These are phyloP conservation scores for Suhomyces prunicola DNA, from an alignment of 805 yeast species.

Conservation along the genomic window DNA sequence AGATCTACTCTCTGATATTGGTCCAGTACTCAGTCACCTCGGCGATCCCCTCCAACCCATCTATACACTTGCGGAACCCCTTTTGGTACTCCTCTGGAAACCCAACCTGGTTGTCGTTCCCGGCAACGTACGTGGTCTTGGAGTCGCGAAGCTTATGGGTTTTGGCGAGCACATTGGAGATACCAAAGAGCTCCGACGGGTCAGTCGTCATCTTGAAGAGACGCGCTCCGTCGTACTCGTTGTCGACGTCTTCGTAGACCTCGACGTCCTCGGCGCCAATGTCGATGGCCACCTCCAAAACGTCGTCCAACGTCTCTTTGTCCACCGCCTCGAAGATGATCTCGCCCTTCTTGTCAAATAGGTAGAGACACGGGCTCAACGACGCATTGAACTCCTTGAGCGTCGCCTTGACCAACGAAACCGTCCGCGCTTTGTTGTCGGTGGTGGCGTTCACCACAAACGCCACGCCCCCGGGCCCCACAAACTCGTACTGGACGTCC, in stretches of 20 bases:
- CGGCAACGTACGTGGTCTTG: conserved; percentile 66
- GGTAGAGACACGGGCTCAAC: conserved; percentile 72
- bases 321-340: conserved; percentile 49
- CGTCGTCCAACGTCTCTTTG: conserved; percentile 51
- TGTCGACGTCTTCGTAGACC: conserved; percentile 42
- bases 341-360: conserved; percentile 78
- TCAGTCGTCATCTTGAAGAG: conserved; percentile 54
- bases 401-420: conserved; percentile 70
- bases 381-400: conserved; percentile 68
- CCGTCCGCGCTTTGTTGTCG: conserved; percentile 81
- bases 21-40: conserved; percentile 81
- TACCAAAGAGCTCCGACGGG: conserved; percentile 56
- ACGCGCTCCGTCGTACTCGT: conserved; percentile 36
- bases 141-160: conserved; percentile 63
- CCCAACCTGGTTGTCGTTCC: conserved; percentile 54
- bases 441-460: conserved; percentile 83
- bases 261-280: conserved; percentile 78
- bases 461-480: conserved; percentile 92
- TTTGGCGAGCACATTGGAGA: conserved; percentile 56
- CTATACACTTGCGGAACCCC: conserved; percentile 55
- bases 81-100: conserved; percentile 51
- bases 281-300: conserved; percentile 74
- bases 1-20: conserved; percentile 47
- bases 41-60: conserved; percentile 68
- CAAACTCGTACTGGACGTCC: conserved; percentile 74